Evolutionary conservation across 805 yeast genomes (phyloP).

Genomic region (Cyberlindnera veronae): DNA sequence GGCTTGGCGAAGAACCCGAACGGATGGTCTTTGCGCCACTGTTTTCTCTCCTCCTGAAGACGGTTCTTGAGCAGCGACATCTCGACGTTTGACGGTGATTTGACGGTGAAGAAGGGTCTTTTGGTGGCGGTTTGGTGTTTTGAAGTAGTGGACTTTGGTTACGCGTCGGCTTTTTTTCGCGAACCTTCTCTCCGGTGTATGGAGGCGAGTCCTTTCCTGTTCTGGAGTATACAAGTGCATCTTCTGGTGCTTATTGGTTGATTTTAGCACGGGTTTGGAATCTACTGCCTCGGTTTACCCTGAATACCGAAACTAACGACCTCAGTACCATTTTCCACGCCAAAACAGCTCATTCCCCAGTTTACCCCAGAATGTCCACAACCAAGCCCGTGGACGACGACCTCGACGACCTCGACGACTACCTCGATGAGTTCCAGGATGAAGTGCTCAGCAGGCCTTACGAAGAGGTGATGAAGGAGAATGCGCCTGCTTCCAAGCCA

Average conservation of each 20-base stretch:
- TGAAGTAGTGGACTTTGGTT: not conserved
- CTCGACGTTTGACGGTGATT: not conserved
- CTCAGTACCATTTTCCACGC: not conserved
- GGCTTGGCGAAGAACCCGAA: slow-evolving; percentile 97
- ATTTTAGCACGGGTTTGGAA: no score
- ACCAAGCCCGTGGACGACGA: slow-evolving; percentile 37
- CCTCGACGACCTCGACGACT: slow-evolving; percentile 74
- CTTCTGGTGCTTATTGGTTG: no score
- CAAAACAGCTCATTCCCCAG: no score
- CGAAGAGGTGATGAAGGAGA: slow-evolving; percentile 19
- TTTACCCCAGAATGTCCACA: not conserved
- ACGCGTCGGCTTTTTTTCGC: not conserved
- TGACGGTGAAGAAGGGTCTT: not conserved
- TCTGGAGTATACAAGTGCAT: not conserved
- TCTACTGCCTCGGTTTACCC: no score
- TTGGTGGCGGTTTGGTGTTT: not conserved
- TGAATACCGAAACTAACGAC: no score
- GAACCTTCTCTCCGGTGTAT: not conserved
- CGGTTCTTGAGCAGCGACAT: slow-evolving; percentile 40
- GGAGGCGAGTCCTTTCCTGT: no score
- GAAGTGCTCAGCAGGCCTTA: slow-evolving; percentile 53
- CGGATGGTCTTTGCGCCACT: slow-evolving; percentile 98
- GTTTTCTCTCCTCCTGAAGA: slow-evolving; percentile 91
- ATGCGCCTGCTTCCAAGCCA: slow-evolving; percentile 9
- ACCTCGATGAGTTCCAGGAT: slow-evolving; percentile 81